Base-by-base conservation (phyloP, 495 filamentous ascomycete genomes). In the Astrothelium macrocarpum region DNA sequence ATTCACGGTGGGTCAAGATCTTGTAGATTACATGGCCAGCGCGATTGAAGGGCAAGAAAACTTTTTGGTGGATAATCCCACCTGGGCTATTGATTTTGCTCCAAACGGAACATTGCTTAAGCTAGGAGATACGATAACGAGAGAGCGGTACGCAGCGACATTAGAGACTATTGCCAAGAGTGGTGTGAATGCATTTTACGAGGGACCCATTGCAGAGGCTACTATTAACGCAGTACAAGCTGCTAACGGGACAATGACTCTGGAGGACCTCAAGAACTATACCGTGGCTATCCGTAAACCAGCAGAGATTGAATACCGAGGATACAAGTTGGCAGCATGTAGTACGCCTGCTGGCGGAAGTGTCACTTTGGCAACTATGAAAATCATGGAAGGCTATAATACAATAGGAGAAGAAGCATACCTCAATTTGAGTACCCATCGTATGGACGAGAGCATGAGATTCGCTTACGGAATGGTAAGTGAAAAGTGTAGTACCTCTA, bases 51-150 rank as follows among this genome's bases (percentile, higher is more conserved):
- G 62, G 1, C 67, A 62, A 53, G 60, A 71, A 39, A 78, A 89
- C 62, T 95, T 95, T 66, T 73, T 96, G 0, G 78, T 82, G 0
- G 78, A 85, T 0, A 82, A 95, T 63, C 88, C 89, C 0, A 80
- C 81, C 0, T 96, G 89, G 87, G 89, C 91, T 2, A 70, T 88
- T 25, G 92, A 97, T 66, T 97, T 96, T 73, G 91, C 91, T 16
- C 92, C 92, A 0, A 86, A 92, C 61, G 87, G 87, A 2, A 87
- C 81, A 0, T 76, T 87, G 1, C 69, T 95, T 0, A 78, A 79
- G 12, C 71, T 91, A 10, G 88, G 87, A 12, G 90, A 95, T 42
- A 86, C 73, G 0, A 88, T 97, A 60, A 91, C 89, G 0, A 78
- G 91, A 29, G 86, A 84, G 66, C 81, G 92, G 25, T 91, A 88